phyloP scores from a whole-genome alignment of 208 protist species.

The Crithidia bombi region DNA sequence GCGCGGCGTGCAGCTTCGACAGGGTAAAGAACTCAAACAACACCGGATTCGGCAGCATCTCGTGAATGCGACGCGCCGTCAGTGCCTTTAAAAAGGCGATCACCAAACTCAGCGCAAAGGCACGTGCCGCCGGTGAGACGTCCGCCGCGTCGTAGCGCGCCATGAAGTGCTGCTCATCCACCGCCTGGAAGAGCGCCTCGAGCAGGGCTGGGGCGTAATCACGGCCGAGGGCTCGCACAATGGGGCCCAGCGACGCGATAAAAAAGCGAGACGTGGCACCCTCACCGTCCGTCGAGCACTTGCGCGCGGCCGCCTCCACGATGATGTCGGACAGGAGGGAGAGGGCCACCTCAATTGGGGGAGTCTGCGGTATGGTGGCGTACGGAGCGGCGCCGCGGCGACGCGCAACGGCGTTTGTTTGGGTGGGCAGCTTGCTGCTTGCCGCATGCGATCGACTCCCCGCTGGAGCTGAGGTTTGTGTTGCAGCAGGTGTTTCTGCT shows the following conservation, averaged over 20 bases:
- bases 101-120: conserved; percentile 37
- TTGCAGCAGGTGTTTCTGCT: neutral
- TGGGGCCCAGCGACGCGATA: conserved; percentile 46
- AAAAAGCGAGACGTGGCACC: conserved; percentile 74
- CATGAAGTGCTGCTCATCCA: conserved; percentile 75
- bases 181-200: conserved; percentile 50
- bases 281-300: conserved; percentile 62
- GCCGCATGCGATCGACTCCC: neutral
- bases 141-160: conserved; percentile 37
- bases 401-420: neutral
- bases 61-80: conserved; percentile 47
- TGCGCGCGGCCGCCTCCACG: conserved; percentile 50
- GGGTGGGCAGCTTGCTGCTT: neutral
- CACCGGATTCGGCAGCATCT: conserved; percentile 45
- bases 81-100: conserved; percentile 79
- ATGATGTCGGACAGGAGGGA: conserved; percentile 72
- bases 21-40: conserved; percentile 69
- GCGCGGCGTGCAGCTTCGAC: conserved; percentile 65
- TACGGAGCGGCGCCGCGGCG: neutral
- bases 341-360: conserved; percentile 52
- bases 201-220: conserved; percentile 52
- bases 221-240: conserved; percentile 40
- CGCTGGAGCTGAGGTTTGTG: neutral
- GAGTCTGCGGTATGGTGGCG: conserved; percentile 11
- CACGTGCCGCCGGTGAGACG: conserved; percentile 14